Percentiles rank a stretch among this genome's conserved stretches.
Evolutionary conservation across 1,284 basidiomycete species (phyloP).

Genomic region (Microbotryum lychnidis-dioicae): DNA sequence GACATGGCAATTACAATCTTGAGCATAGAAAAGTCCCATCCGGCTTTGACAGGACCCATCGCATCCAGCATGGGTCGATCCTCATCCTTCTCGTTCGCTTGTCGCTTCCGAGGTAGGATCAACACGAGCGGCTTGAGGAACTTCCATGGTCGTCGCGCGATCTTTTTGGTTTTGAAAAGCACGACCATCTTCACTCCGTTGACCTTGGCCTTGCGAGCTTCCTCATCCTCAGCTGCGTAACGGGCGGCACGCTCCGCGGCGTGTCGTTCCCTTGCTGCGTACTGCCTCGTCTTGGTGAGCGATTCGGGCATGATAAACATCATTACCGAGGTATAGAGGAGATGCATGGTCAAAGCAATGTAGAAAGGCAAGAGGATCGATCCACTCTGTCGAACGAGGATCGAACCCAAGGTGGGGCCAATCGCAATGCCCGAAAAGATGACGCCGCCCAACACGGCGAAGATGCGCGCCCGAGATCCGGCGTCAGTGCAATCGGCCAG

Average conservation of each 20-base stretch:
- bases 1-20: conserved; percentile 16
- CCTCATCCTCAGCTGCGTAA: background rate
- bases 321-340: conserved; percentile 8
- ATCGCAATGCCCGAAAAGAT: conserved; percentile 27
- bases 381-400: conserved; percentile 14
- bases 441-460: conserved; percentile 23
- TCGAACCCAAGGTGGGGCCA: conserved; percentile 20
- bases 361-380: conserved; percentile 28
- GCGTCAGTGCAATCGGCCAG: conserved; percentile 27
- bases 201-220: background rate
- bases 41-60: background rate
- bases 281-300: conserved; percentile 5
- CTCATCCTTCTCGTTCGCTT: conserved; percentile 5
- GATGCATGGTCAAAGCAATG: conserved; percentile 16
- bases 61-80: conserved; percentile 11
- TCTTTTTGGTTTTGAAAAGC: background rate
- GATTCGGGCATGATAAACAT: conserved; percentile 22
- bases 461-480: conserved; percentile 29
- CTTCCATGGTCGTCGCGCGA: background rate
- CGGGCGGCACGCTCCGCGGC: background rate
- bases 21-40: conserved; percentile 20
- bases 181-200: background rate
- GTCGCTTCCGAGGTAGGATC: conserved; percentile 8
- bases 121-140: conserved; percentile 22
- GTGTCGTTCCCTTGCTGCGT: conserved; percentile 12